Evolutionary conservation across 208 protist genomes (phyloP).

Genomic region (Trypanosoma platydactyli): DNA sequence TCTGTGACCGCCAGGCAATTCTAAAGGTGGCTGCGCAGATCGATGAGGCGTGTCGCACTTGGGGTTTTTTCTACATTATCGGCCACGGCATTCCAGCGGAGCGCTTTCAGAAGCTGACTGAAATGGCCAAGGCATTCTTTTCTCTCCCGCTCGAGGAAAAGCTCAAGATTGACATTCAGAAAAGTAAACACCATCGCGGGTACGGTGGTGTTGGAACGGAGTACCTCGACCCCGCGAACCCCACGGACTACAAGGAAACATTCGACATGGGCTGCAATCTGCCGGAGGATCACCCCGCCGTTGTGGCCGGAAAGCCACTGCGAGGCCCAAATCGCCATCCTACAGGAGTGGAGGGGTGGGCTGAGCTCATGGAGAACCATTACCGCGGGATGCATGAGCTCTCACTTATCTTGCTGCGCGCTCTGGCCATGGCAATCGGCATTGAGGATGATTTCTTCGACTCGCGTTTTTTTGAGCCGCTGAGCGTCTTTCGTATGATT

Average conservation of each 20-base stretch:
- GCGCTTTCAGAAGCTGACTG: constrained; percentile 43
- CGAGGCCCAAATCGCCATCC: constrained; percentile 68
- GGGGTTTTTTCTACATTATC: constrained; percentile 87
- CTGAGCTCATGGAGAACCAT: constrained; percentile 59
- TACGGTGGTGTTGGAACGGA: constrained; percentile 55
- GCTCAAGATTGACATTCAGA: constrained; percentile 63
- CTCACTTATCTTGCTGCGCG: constrained; percentile 53
- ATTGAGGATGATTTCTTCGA: constrained; percentile 57
- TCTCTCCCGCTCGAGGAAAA: constrained; percentile 61
- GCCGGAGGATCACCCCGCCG: constrained; percentile 50
- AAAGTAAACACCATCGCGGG: constrained; percentile 55
- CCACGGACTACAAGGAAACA: constrained; percentile 68
- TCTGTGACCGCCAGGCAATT: constrained; percentile 37
- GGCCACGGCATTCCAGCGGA: constrained; percentile 55
- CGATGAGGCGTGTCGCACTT: constrained; percentile 66
- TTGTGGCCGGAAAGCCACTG: constrained; percentile 58
- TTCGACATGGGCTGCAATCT: constrained; percentile 73
- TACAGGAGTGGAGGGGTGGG: constrained; percentile 40
- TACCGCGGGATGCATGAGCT: constrained; percentile 58
- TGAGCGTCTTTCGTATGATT: constrained; percentile 78
- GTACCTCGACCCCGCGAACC: constrained; percentile 51
- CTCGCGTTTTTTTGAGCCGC: constrained; percentile 57
- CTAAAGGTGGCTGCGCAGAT: constrained; percentile 55
- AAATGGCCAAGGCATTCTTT: constrained; percentile 62
- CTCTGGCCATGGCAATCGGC: constrained; percentile 57